Evolutionary conservation across 495 filamentous ascomycete species (phyloP), one percentile per base, ranked within the genome.

Genomic region (Penicillium psychrofluorescens): DNA sequence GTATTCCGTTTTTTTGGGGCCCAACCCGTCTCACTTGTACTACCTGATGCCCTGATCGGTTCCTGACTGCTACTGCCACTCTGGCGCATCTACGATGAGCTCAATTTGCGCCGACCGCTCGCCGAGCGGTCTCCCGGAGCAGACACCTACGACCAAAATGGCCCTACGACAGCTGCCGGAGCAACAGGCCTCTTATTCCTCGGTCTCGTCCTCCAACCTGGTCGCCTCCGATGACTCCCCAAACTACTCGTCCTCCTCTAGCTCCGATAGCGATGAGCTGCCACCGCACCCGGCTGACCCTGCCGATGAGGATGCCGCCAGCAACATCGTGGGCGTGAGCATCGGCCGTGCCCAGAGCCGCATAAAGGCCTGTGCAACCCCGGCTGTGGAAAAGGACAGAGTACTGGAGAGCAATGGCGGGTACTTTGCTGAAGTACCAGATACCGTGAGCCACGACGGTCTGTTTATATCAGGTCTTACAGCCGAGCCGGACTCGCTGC

Each of bases 321-420:
- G 83, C 49, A 78, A 81, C 45, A 79, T 90, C 43, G 75, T 95
- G 46, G 86, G 86, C 15, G 77, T 90, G 40, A 85, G 86, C 48
- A 85, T 95, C 44, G 79, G 86, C 51, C 76, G 74, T 11, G 66
- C 72, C 11, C 89, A 91, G 34, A 85, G 79, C 38, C 75, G 83
- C 35, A 71, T 95, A 45, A 82, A 81, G 29, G 79, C 81, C 13
- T 77, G 85, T 11, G 72, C 71, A 36, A 91, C 85, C 1, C 82
- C 88, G 2, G 79, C 83, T 8, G 78, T 81, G 32, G 88, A 94
- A 57, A 91, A 86, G 66, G 78, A 66, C 29, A 79, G 81, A 1
- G 79, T 78, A 0, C 67, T 95, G 67, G 80, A 85, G 38, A 55
- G 66, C 13, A 43, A 73, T 14, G 69, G 76, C 11, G 76, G 61